A percentile compares a stretch with the other conserved stretches of the same genome.
These are phyloP conservation scores for Deuterostichococcus epilithicus DNA, from an alignment of 139 green algal species.

Conservation along the genomic window DNA sequence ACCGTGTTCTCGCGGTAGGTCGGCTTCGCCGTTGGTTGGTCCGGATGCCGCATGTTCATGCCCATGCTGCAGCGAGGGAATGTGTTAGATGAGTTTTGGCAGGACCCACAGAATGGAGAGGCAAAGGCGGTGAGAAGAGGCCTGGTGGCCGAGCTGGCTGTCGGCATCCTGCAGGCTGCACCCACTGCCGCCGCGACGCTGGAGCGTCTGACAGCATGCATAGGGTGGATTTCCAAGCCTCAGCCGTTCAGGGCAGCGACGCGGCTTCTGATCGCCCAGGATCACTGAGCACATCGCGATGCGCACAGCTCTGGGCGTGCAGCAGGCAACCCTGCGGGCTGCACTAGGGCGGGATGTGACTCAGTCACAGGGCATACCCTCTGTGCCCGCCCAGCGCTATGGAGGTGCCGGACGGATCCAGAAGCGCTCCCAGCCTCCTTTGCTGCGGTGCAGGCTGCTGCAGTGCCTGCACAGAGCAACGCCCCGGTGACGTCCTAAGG, in stretches of 20 bases:
- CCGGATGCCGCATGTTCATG: constrained; percentile 40
- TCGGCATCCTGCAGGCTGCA: no score
- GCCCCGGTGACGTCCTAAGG: background rate
- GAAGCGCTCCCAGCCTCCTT: background rate
- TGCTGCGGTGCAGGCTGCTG: background rate
- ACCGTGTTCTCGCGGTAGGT: constrained; percentile 80
- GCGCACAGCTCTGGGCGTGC: no score
- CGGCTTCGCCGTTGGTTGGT: background rate
- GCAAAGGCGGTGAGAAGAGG: no score
- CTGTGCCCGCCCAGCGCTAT: background rate
- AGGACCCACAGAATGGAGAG: no score
- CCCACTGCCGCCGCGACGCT: no score
- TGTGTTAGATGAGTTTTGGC: no score
- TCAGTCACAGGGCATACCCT: background rate
- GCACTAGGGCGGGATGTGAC: background rate
- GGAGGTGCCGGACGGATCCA: background rate
- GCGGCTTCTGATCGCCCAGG: no score
- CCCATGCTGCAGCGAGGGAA: constrained; percentile 45
- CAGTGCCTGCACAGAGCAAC: background rate
- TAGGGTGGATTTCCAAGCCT: no score
- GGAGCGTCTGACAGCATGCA: no score
- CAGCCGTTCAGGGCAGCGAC: no score
- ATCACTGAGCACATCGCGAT: no score
- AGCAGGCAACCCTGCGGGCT: background rate
- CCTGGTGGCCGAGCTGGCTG: no score